Evolutionary conservation across 2,329 filamentous ascomycete species (phyloP).

Genomic region (Sordariomycetes sp.): DNA sequence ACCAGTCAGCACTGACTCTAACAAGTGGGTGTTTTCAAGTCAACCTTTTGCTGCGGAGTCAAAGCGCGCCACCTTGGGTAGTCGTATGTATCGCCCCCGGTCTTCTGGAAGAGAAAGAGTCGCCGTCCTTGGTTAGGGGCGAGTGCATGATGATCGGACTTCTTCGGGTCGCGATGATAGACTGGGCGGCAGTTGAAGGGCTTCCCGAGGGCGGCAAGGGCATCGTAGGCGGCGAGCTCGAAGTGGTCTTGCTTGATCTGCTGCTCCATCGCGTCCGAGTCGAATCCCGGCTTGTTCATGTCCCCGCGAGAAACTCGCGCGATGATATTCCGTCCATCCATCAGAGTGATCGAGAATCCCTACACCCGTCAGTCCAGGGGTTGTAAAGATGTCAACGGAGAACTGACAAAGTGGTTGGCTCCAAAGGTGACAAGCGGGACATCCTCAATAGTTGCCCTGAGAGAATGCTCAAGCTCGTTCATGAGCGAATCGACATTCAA

Average conservation of each 20-base stretch:
- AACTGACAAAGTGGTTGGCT: conserved; percentile 17
- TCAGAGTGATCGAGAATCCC: conserved; percentile 5
- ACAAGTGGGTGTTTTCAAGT: neutral
- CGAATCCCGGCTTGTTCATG: conserved; percentile 3
- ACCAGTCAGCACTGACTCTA: neutral
- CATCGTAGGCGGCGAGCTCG: conserved; percentile 6
- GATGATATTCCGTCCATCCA: conserved; percentile 2
- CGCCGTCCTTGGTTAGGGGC: conserved; percentile 5
- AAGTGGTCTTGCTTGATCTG: conserved; percentile 5
- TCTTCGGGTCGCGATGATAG: conserved; percentile 5
- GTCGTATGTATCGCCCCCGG: conserved; percentile 3
- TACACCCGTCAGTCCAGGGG: conserved; percentile 1
- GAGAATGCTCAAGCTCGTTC: conserved; percentile 13
- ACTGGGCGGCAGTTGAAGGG: conserved; percentile 3
- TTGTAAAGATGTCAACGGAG: neutral
- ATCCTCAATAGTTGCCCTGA: conserved; percentile 11
- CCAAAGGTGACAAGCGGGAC: conserved; percentile 13
- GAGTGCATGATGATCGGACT: neutral
- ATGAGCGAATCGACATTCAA: conserved; percentile 16
- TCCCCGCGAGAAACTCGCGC: conserved; percentile 7
- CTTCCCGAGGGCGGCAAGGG: neutral
- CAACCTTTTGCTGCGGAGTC: conserved; percentile 4
- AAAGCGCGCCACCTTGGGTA: conserved; percentile 6
- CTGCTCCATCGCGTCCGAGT: neutral
- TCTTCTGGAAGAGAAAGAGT: conserved; percentile 7